Percentiles rank a stretch among this genome's conserved stretches.
These are phyloP conservation scores for Wakefieldia striispora DNA, from an alignment of 768 basidiomycete species.

Conservation along the genomic window DNA sequence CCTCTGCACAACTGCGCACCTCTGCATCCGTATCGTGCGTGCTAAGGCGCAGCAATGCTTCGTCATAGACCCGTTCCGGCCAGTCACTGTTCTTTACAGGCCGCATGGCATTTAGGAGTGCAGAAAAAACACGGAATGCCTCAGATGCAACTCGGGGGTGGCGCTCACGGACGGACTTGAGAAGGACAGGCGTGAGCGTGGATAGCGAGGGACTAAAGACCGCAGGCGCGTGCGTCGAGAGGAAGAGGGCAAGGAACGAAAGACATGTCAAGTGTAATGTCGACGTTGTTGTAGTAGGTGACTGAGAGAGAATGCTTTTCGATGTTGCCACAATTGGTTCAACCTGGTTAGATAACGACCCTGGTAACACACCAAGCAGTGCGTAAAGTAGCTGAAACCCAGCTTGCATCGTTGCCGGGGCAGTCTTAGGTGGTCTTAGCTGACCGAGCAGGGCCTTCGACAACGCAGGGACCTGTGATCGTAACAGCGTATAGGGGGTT, in stretches of 20 bases:
- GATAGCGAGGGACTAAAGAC: slow-evolving; percentile 62
- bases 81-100: slow-evolving; percentile 66
- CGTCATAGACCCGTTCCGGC: slow-evolving; percentile 71
- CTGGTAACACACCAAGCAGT: slow-evolving; percentile 77
- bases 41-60: slow-evolving; percentile 66
- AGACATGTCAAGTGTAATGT: slow-evolving; percentile 80
- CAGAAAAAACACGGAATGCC: slow-evolving; percentile 83
- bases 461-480: slow-evolving; percentile 71
- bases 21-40: slow-evolving; percentile 90
- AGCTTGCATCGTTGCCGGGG: slow-evolving; percentile 76
- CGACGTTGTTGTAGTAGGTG: slow-evolving; percentile 74
- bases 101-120: slow-evolving; percentile 72
- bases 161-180: slow-evolving; percentile 73
- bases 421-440: slow-evolving; percentile 76
- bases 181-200: slow-evolving; percentile 68
- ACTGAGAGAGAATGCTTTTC: slow-evolving; percentile 61
- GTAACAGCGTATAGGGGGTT: slow-evolving; percentile 68
- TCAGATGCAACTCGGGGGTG: slow-evolving; percentile 89
- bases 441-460: slow-evolving; percentile 84
- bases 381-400: slow-evolving; percentile 79
- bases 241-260: slow-evolving; percentile 82
- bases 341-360: slow-evolving; percentile 73
- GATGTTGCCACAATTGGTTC: slow-evolving; percentile 60
- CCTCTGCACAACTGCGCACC: slow-evolving; percentile 79
- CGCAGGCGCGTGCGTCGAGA: slow-evolving; percentile 60